A percentile compares a stretch with the other conserved stretches of the same genome.
Evolutionary conservation across 305 asterid genomes (phyloP).

Genomic region (Rubia tinctorum): DNA sequence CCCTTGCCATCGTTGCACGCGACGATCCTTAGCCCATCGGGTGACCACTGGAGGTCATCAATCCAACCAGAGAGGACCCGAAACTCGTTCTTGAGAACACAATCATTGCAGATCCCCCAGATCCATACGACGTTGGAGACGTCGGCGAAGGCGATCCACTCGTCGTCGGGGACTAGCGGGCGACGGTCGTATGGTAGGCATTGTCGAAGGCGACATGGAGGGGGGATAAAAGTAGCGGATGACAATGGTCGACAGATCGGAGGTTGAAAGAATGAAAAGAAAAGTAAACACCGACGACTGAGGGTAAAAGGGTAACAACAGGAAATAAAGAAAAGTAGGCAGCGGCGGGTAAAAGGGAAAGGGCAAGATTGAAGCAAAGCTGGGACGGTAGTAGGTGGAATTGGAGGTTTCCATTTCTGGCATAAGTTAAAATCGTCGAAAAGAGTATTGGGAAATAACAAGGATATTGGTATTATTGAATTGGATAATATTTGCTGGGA

Average conservation of each 20-base stretch:
- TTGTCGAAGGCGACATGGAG: conserved; percentile 76
- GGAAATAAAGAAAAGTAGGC: too few species aligned
- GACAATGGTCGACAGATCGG: conserved; percentile 84
- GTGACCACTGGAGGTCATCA: conserved; percentile 97
- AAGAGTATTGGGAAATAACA: too few species aligned
- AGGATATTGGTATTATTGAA: too few species aligned
- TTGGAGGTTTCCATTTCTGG: too few species aligned
- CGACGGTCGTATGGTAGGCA: conserved; percentile 85
- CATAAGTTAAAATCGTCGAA: too few species aligned
- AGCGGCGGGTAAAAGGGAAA: too few species aligned
- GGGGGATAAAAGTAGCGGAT: conserved; percentile 80
- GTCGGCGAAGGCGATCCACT: conserved; percentile 98
- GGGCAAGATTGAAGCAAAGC: too few species aligned
- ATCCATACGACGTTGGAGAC: conserved; percentile 89
- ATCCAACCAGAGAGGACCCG: conserved; percentile 92
- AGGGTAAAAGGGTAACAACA: too few species aligned
- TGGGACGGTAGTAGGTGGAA: too few species aligned
- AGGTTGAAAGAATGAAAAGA: too few species aligned
- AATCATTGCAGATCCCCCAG: conserved; percentile 91
- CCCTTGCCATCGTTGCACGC: conserved; percentile 97
- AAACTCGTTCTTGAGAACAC: conserved; percentile 83
- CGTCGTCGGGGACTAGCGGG: conserved; percentile 94
- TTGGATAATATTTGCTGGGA: too few species aligned
- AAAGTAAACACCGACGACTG: too few species aligned
- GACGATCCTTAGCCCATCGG: conserved; percentile 85